These are phyloP conservation scores for Termitomyces sp. DNA, from an alignment of 768 basidiomycete genomes.

Conservation along the genomic window DNA sequence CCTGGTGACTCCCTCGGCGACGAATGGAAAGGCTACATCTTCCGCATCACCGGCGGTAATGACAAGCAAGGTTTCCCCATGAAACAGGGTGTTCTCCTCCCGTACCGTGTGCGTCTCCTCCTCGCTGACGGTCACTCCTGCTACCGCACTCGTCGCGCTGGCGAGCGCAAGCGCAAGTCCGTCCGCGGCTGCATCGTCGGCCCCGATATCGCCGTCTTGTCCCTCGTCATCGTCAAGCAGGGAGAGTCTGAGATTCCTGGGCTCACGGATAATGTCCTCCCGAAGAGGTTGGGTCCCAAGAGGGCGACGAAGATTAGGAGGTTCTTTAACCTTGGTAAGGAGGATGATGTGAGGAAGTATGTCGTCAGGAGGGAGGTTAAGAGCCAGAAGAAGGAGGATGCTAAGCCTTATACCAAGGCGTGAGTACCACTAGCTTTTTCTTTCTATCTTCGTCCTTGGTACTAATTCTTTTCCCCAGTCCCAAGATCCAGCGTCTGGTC, in stretches of 20 bases:
- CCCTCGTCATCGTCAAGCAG: conserved; percentile 94
- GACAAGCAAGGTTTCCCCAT: conserved; percentile 99
- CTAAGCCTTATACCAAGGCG: conserved; percentile 98
- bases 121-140: conserved; percentile 97
- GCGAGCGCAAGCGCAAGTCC: conserved; percentile 99
- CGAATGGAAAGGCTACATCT: conserved; percentile 95
- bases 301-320: conserved; percentile 93
- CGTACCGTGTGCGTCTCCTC: conserved; percentile 90
- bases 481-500: conserved; percentile 96
- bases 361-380: conserved; percentile 91
- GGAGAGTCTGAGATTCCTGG: conserved; percentile 89
- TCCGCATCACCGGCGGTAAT: conserved; percentile 97
- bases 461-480: conserved; percentile 40
- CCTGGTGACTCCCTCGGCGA: conserved; percentile 87
- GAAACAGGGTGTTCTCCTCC: conserved; percentile 98
- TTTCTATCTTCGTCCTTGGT: background rate
- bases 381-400: conserved; percentile 82
- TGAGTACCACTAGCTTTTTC: conserved; percentile 37
- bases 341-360: conserved; percentile 98
- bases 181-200: conserved; percentile 98
- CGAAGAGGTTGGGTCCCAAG: conserved; percentile 97
- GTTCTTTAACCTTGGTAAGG: conserved; percentile 98
- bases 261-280: conserved; percentile 87
- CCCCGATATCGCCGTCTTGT: conserved; percentile 93
- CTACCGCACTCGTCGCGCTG: conserved; percentile 88